Base-by-base conservation (phyloP, 2,329 filamentous ascomycete genomes). In the Cercospora zeae-maydis region DNA sequence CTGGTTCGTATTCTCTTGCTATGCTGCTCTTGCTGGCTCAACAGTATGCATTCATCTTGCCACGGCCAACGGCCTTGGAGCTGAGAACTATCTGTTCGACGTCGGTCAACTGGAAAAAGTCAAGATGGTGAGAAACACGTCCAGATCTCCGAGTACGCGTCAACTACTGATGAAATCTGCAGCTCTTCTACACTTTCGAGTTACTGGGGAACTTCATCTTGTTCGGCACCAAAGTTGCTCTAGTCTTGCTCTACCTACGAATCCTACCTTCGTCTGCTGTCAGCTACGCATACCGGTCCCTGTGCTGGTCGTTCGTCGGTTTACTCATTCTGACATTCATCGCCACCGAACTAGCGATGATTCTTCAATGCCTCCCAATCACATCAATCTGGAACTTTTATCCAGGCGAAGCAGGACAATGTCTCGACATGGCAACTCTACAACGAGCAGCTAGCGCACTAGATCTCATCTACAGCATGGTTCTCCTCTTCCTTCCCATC, bases 401-500 rank as follows among this genome's bases (percentile, higher is more conserved):
- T 30, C n/a, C 33, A 30, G 56, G 47, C 19, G 10, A 27, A 34
- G 3, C 13, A 4, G 42, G 58, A 6, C 57, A 54, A 19, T 64
- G 63, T 19, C 45, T 64, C 13, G 27, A 62, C 11, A 37, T 16
- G 7, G 30, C 14, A n/a, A 47, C 55, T 1, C 59, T 62, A 19
- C 52, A 58, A 9, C 52, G 45, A 16, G 47, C 63, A 0, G 37
- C 39, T 19, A 51, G 53, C 21, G 39, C 59, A 9, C 30, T 64
- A 19, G 61, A 64, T n/a, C 57, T 64, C 34, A 19, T 58, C 37
- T 58, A 55, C 47, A 51, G 58, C 36, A 21, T 59, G 14, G 27
- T 59, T 16, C 37, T 64, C n/a, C 39, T 64, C n/a, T 54, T 62
- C 9, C 30, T 64, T 4, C 63, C 63, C 4, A 37, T 64, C 31